Base-by-base conservation (phyloP, 192 early-diverging fungal genomes). In the Chytriomyces confervae region DNA sequence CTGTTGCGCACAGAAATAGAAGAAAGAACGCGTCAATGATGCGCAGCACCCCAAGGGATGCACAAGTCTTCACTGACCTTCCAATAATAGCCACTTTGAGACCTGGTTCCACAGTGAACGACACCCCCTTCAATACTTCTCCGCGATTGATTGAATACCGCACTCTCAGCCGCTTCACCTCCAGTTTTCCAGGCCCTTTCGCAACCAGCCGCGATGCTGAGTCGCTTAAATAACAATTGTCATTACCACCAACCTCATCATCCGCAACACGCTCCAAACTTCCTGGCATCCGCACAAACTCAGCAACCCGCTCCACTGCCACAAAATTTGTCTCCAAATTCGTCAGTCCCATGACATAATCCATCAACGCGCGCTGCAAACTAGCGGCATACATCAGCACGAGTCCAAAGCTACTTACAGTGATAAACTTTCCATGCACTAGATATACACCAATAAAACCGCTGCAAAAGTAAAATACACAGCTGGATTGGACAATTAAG, bases 1-100 rank as follows among this genome's bases (percentile, higher is more conserved):
- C 85, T 94, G 62, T 57, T 57, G 16, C 16, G 89, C 83, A 81
- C 83, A 84, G 46, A 89, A 76, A 64, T 84, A 86, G 60, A 89
- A 89, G 53, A 0, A 86, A 82, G 16, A 88, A 88, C 13, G 85
- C 73, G 16, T 82, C 84, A 27, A 75, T 67, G 48, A 81, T 71
- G 8, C 43, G 20, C 57, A 89, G 65, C 84, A 16, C 50, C 57
- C 57, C 88, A 84, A 11, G 76, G 69, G 1, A n/a, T 6, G 27
- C 87, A 85, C 86, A 86, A 90, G 20, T 29, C 48, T 3, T 24
- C 20, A 3, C 79, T 80, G 36, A 84, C 82, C 75, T 89, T 82
- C 84, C 85, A 67, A 82, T 64, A 62, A 86, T 45, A 16, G 85
- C 85, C 50, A 86, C 27, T 48, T 84, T 84, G 53, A 80, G 63